Evolutionary conservation across 2,329 filamentous ascomycete genomes (phyloP).

Genomic region (Dactylella cylindrospora): DNA sequence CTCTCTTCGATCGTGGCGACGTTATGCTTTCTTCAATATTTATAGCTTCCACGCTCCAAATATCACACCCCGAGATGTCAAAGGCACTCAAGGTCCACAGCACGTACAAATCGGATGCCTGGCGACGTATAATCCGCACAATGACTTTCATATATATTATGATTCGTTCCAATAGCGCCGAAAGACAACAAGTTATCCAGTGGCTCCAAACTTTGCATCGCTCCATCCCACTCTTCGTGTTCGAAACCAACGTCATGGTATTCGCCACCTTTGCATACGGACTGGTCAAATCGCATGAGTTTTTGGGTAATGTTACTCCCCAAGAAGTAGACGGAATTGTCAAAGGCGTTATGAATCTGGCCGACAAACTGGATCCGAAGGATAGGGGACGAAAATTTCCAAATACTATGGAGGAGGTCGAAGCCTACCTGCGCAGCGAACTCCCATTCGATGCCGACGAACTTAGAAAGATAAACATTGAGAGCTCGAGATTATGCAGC

Average conservation of each 20-base stretch:
- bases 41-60: constrained; percentile 17
- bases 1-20: constrained; percentile 32
- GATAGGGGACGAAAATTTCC: constrained; percentile 21
- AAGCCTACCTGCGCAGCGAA: constrained; percentile 8
- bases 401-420: constrained; percentile 18
- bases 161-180: constrained; percentile 20
- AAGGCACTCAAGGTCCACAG: constrained; percentile 18
- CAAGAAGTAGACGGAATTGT: constrained; percentile 25
- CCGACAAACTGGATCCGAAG: constrained; percentile 16
- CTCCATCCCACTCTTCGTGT: constrained; percentile 12
- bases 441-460: not conserved
- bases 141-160: constrained; percentile 30
- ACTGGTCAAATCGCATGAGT: constrained; percentile 16
- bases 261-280: constrained; percentile 35
- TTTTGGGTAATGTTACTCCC: constrained; percentile 11
- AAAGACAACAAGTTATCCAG: constrained; percentile 20
- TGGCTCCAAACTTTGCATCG: constrained; percentile 22
- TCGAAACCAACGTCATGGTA: constrained; percentile 22
- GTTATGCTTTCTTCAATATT: constrained; percentile 23
- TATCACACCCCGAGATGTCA: constrained; percentile 17
- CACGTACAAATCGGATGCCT: constrained; percentile 16
- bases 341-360: constrained; percentile 28
- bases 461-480: not conserved
- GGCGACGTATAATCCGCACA: constrained; percentile 27
- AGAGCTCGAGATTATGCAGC: not conserved